Conservation (phyloP, 768 basidiomycete species). For the Rhodotorula graminis region DNA sequence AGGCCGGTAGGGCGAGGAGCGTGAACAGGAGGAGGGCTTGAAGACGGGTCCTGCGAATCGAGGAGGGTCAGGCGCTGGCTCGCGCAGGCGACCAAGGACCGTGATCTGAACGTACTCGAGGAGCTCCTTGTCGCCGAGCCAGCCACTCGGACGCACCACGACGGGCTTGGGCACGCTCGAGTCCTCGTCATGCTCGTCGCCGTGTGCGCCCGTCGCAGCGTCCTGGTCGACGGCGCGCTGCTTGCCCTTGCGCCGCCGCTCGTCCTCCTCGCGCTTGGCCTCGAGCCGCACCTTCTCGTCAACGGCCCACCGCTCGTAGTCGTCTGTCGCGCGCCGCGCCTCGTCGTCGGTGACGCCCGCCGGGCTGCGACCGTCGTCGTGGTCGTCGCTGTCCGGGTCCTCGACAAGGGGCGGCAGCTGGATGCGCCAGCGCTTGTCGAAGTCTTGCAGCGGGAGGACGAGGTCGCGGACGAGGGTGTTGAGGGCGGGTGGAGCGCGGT, state of each 20-base stretch:
- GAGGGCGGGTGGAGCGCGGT: background rate
- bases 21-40: constrained; percentile 35
- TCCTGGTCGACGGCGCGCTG: constrained; percentile 17
- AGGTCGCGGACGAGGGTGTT: constrained; percentile 3
- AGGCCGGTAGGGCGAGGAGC: constrained; percentile 11
- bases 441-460: constrained; percentile 26
- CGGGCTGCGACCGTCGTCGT: background rate
- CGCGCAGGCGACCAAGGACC: too few relatives aligned
- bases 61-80: background rate
- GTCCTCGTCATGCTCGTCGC: background rate
- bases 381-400: background rate
- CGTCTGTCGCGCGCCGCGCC: background rate
- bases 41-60: constrained; percentile 21
- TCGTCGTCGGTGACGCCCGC: background rate
- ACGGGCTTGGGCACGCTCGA: background rate
- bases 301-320: constrained; percentile 9
- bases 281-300: background rate
- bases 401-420: background rate
- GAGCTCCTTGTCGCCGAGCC: constrained; percentile 17
- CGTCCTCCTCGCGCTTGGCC: background rate
- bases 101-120: constrained; percentile 3
- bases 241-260: constrained; percentile 26
- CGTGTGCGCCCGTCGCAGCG: background rate
- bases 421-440: constrained; percentile 25
- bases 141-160: background rate